Evolutionary conservation across 129 eudicot genomes (phyloP), one percentile per base, ranked within the genome.

Genomic region (Ambrosia trifida): DNA sequence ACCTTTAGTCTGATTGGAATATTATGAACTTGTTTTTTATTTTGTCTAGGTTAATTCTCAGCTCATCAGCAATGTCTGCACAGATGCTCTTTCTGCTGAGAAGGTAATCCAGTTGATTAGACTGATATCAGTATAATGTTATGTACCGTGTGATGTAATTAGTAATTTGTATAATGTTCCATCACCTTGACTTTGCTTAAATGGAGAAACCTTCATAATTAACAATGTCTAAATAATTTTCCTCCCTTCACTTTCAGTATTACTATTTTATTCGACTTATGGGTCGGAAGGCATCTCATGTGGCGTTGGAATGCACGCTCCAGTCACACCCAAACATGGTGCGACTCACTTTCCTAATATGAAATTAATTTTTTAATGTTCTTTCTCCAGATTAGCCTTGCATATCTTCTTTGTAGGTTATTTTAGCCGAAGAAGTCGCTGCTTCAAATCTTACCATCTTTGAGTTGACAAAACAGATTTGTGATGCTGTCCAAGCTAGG

Each of bases 281-380:
- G 97, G 97, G 97, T n/a, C 83, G 96, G 64, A 91, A 84, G 89
- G 96, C 96, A 65, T 91, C 97, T 67, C 97, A 91, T 75, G 97
- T 91, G 74, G 97, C 97, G n/a, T 64, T 91, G 79, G 97, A 91
- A 76, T 91, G 97, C 89, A 84, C 97, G 53, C 88, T 91, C n/a
- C 96, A 91, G 81, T 91, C 97, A 16, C 97, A 91, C 70, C 97
- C 97, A 65, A 91, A 91, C 77, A 79, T 85, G 95, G 95, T 91
- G 59, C 14, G 82, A 45, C 5, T 61, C 49, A 13, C 71, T 59
- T 62, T 51, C 38, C 17, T 59, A 49, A 11, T 57, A 16, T 64
- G 62, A 64, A 40, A n/a, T 41, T 0, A 24, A 20, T 24, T 20
- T 47, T 14, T 14, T 14, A 4, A 20, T 5, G 2, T 20, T 63